Percentiles rank a stretch among this genome's conserved stretches.
These are phyloP conservation scores for Petunia axillaris DNA, from an alignment of 257 asterid species.

Conservation along the genomic window DNA sequence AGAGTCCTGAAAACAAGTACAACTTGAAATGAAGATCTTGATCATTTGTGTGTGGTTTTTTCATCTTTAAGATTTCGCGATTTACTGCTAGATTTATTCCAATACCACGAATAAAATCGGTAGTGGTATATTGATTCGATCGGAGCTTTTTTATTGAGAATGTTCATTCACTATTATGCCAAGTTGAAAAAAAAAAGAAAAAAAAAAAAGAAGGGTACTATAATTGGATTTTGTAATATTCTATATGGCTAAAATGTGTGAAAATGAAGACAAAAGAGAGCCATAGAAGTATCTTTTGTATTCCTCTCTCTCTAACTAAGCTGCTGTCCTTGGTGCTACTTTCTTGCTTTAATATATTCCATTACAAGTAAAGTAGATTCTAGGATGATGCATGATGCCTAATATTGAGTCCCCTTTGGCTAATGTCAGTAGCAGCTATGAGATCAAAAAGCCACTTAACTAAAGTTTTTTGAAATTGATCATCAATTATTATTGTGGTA, in stretches of 20 bases:
- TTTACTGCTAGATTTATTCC: no score
- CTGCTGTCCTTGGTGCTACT: constrained; percentile 56
- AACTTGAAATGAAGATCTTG: no score
- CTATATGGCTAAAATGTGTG: constrained; percentile 60
- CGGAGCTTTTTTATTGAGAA: no score
- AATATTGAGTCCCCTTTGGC: constrained; percentile 40
- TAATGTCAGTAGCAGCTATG: constrained; percentile 38
- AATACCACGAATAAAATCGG: no score
- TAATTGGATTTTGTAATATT: constrained; percentile 31
- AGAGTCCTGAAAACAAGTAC: no score
- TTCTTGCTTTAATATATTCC: constrained; percentile 72
- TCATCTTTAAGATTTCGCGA: no score
- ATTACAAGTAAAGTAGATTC: constrained; percentile 78
- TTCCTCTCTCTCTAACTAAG: constrained; percentile 35
- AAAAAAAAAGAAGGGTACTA: background rate
- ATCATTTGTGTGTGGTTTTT: no score
- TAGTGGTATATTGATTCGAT: no score
- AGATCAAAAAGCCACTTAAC: constrained; percentile 51
- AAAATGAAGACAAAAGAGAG: constrained; percentile 43
- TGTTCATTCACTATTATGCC: no score
- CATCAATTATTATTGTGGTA: constrained; percentile 60
- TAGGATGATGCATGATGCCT: constrained; percentile 65
- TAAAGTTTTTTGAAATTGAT: constrained; percentile 38
- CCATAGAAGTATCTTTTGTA: constrained; percentile 35
- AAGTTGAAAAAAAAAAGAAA: constrained; percentile 11